phyloP scores from a whole-genome alignment of 1,284 basidiomycete genomes.

The Puccinia polysora region DNA sequence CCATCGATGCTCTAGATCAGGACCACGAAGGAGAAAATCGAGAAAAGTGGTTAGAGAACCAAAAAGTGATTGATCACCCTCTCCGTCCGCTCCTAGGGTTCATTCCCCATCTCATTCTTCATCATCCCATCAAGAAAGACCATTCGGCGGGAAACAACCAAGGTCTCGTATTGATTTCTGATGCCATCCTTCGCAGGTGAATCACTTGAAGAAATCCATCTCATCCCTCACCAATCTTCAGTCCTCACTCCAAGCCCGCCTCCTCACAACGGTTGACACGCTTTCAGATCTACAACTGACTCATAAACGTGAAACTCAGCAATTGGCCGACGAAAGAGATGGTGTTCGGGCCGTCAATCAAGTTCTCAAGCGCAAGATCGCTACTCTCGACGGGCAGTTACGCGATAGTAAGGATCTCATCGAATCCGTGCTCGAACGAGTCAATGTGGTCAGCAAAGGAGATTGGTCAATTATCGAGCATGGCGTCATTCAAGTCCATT shows the following conservation, averaged over 20 bases:
- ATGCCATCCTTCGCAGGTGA: too few species aligned
- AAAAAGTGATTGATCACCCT: constrained; percentile 29
- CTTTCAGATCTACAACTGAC: constrained; percentile 30
- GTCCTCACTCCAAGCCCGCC: constrained; percentile 34
- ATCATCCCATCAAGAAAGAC: neutral
- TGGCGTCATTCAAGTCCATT: constrained; percentile 30
- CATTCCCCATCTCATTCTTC: neutral
- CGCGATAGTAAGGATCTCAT: constrained; percentile 35
- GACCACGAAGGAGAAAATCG: constrained; percentile 18
- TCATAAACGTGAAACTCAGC: constrained; percentile 27
- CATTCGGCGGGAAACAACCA: neutral
- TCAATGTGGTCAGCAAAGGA: constrained; percentile 29
- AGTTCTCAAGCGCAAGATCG: constrained; percentile 33
- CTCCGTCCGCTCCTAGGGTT: too few species aligned
- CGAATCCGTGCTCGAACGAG: constrained; percentile 30
- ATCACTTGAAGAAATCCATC: constrained; percentile 37
- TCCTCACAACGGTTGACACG: constrained; percentile 34
- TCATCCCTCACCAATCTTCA: constrained; percentile 28
- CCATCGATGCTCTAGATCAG: neutral
- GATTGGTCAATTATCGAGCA: constrained; percentile 41
- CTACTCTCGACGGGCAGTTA: constrained; percentile 27
- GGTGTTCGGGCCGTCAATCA: constrained; percentile 37
- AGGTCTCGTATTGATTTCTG: too few species aligned
- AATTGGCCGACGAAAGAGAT: constrained; percentile 33
- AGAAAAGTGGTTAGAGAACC: constrained; percentile 42